phyloP scores from a whole-genome alignment of 2,329 filamentous ascomycete genomes.

The Beauveria sp. region DNA sequence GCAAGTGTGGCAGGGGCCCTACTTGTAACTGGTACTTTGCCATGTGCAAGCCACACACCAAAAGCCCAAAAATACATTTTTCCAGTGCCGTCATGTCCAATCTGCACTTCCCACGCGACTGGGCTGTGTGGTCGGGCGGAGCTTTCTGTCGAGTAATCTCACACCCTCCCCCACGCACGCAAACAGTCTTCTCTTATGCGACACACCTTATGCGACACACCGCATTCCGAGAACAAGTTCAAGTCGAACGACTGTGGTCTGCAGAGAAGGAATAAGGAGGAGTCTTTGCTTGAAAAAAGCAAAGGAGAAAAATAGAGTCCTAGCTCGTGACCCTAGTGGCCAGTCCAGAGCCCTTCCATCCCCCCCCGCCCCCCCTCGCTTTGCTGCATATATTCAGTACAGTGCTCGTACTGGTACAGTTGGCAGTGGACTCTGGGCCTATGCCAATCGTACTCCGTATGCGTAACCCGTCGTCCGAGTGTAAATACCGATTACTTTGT shows the following conservation, averaged over 20 bases:
- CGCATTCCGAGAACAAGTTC: no score
- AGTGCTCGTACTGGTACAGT: no score
- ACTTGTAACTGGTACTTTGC: conserved; percentile 5
- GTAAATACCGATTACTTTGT: no score
- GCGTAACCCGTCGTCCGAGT: no score
- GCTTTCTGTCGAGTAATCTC: not conserved
- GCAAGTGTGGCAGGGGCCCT: no score
- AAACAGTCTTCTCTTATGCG: not conserved
- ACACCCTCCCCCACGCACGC: not conserved
- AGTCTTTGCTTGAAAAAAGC: not conserved
- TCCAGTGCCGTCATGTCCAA: not conserved
- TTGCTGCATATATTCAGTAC: no score
- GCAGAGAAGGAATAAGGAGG: no score
- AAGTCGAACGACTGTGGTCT: no score
- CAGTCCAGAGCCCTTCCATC: not conserved
- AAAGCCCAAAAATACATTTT: not conserved
- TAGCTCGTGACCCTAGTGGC: not conserved
- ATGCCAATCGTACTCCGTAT: no score
- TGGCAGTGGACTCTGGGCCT: no score
- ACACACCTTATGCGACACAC: not conserved
- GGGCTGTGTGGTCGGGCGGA: not conserved
- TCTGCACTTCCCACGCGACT: conserved; percentile 8
- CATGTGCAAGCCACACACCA: conserved; percentile 3
- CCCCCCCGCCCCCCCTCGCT: no score
- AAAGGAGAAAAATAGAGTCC: not conserved